Conservation (phyloP, 2,329 filamentous ascomycete genomes). For the Hypomyces perniciosus region DNA sequence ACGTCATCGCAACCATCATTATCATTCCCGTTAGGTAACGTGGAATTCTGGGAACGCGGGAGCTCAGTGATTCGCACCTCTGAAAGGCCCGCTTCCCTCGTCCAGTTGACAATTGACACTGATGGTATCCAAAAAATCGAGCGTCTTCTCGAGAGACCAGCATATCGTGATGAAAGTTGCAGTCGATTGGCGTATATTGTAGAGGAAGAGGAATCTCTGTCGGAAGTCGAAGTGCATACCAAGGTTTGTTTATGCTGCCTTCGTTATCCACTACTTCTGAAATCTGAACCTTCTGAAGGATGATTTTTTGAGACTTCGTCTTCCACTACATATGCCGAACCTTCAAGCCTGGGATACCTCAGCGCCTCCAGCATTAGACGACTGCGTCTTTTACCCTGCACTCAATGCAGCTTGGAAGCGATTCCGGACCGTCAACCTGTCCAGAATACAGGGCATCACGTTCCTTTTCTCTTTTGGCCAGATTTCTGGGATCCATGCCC, state of each 20-base stretch:
- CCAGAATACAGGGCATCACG: neutral
- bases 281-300: neutral
- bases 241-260: neutral
- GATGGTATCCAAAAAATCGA: neutral
- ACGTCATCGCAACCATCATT: neutral
- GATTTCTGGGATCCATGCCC: neutral
- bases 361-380: neutral
- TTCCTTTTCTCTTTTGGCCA: neutral
- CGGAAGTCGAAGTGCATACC: neutral
- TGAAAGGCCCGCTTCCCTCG: neutral
- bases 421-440: neutral
- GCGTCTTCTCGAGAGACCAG: neutral
- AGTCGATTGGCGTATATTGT: neutral
- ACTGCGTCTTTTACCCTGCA: neutral
- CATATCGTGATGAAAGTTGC: neutral
- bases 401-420: neutral
- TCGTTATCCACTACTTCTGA: too few relatives aligned
- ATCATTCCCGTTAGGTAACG: neutral
- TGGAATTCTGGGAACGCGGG: neutral
- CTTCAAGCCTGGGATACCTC: neutral
- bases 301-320: neutral
- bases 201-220: neutral
- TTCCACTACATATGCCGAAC: too few relatives aligned
- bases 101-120: neutral
- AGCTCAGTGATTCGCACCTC: neutral